phyloP scores from a whole-genome alignment of 2,329 filamentous ascomycete species.

The Didymellaceae sp. region DNA sequence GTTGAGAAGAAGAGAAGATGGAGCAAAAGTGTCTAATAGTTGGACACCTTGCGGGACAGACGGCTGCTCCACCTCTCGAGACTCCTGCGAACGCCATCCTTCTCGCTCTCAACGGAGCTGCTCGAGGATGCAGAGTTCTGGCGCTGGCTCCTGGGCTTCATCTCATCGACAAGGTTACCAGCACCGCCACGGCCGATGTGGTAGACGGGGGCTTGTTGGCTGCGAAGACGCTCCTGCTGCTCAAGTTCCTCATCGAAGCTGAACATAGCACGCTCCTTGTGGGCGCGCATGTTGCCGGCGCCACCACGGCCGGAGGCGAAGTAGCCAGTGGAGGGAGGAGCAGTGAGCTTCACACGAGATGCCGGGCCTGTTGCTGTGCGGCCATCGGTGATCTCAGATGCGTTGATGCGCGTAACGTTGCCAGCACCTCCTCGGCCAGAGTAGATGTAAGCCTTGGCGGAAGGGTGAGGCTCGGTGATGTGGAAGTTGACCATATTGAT shows the following conservation, averaged over 20 bases:
- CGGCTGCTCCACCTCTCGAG: slow-evolving; percentile 47
- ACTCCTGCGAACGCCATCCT: slow-evolving; percentile 39
- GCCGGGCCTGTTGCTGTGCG: slow-evolving; percentile 55
- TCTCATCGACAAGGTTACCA: slow-evolving; percentile 59
- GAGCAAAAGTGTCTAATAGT: slow-evolving; percentile 24
- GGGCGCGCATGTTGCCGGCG: slow-evolving; percentile 67
- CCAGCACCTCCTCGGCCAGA: slow-evolving; percentile 65
- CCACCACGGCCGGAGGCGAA: slow-evolving; percentile 73
- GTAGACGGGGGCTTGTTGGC: slow-evolving; percentile 65
- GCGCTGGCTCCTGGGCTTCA: slow-evolving; percentile 37
- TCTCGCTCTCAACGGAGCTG: slow-evolving; percentile 37
- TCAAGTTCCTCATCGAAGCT: slow-evolving; percentile 72
- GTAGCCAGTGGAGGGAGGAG: slow-evolving; percentile 55
- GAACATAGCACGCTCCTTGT: slow-evolving; percentile 66
- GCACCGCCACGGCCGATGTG: slow-evolving; percentile 68
- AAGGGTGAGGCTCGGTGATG: slow-evolving; percentile 68
- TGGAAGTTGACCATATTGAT: slow-evolving; percentile 55
- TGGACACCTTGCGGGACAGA: slow-evolving; percentile 43
- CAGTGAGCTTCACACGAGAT: slow-evolving; percentile 57
- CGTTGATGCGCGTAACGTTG: slow-evolving; percentile 62
- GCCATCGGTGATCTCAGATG: slow-evolving; percentile 60
- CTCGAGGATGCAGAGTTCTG: slow-evolving; percentile 40
- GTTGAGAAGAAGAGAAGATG: slow-evolving; percentile 14
- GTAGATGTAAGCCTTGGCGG: slow-evolving; percentile 60
- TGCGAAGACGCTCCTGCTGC: slow-evolving; percentile 61